phyloP scores from a whole-genome alignment of 2,329 filamentous ascomycete genomes.

The Trichoderma oligosporum region DNA sequence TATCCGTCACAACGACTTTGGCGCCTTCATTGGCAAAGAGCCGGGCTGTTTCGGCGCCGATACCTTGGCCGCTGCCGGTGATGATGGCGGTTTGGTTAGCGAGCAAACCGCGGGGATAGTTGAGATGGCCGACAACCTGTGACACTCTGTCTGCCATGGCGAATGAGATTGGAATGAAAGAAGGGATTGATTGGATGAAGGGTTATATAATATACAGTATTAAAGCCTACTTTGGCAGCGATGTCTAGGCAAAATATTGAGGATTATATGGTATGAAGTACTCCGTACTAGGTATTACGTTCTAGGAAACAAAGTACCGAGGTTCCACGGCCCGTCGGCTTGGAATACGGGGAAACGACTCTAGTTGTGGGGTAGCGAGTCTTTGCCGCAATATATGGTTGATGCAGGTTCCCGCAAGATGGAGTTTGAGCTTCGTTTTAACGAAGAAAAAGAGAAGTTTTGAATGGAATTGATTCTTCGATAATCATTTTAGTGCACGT shows the following conservation, averaged over 20 bases:
- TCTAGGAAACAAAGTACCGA: constrained; percentile 23
- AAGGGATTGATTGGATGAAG: no score
- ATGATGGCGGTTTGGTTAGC: constrained; percentile 81
- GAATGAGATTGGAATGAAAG: no score
- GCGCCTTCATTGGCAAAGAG: constrained; percentile 86
- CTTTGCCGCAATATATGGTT: no score
- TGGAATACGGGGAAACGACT: constrained; percentile 2
- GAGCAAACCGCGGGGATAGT: constrained; percentile 76
- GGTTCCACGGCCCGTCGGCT: constrained; percentile 24
- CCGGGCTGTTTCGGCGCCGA: constrained; percentile 77
- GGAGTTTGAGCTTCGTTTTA: no score
- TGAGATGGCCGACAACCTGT: constrained; percentile 75
- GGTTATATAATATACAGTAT: no score
- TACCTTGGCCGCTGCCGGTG: constrained; percentile 81
- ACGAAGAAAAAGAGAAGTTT: no score
- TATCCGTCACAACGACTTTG: constrained; percentile 78
- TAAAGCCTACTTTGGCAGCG: not conserved
- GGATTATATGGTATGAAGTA: not conserved
- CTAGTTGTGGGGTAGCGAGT: constrained; percentile 28
- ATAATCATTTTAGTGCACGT: no score
- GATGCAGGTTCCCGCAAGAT: not conserved
- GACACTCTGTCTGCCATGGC: constrained; percentile 60
- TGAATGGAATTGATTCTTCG: no score
- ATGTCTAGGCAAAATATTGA: not conserved
- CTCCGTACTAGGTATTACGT: not conserved